Evolutionary conservation across 768 basidiomycete species (phyloP), one percentile per base, ranked within the genome.

Genomic region (Strobilomyces dryophilus): DNA sequence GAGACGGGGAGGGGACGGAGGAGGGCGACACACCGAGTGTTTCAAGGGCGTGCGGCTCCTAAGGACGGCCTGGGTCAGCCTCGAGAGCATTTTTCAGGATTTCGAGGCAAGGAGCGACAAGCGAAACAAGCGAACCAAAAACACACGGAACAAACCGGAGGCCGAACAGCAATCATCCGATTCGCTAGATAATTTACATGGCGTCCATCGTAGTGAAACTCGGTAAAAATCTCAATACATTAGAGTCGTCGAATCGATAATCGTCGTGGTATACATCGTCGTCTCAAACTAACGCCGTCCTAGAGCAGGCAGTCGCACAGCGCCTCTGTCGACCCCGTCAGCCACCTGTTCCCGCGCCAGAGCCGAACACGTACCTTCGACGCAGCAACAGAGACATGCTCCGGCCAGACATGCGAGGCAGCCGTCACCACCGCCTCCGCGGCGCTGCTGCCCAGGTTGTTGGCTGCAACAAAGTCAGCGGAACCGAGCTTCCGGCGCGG

Each of bases 1-100:
- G 29, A 26, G 8, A 45, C 52, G 45, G 55, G 41, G 39, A 9
- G 2, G 45, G 27, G 51, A 5, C 27, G 36, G 3, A 6, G 5
- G 11, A 5, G 2, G 21, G 8, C 24, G 29, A 71, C 79, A 58
- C 65, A 87, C 85, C 66, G 78, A 74, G 56, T 78, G 73, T 47
- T 66, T 72, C 59, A 73, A 64, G 53, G 79, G 66, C 53, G 74
- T 73, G 59, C 78, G 79, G 67, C 76, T 80, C 72, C 76, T 83
- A 70, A 87, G 77, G 74, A 80, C 80, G 73, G 82, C 81, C 73
- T 81, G 80, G 69, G 85, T 83, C 75, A 89, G 80, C 84, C 85
- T 89, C 72, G 85, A 83, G 70, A 89, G 72, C 88, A 90, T 90
- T 87, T 81, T 84, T 74, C 69, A 68, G 72, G 68, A 70, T 70